Conservation (phyloP, 2,329 filamentous ascomycete genomes). For the Dichotomopilus funicola region DNA sequence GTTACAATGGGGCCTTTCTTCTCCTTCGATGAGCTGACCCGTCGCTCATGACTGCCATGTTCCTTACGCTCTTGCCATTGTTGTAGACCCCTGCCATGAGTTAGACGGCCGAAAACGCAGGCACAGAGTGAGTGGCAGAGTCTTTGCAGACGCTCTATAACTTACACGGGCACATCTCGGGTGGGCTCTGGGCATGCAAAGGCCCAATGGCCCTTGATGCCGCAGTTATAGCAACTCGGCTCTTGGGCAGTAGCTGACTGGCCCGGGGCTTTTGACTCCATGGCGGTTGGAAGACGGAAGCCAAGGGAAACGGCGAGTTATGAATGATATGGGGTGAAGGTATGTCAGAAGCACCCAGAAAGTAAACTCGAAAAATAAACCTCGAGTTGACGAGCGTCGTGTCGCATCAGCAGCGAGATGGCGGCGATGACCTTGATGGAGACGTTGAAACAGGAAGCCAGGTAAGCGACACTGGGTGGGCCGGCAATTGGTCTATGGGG, state of each 20-base stretch:
- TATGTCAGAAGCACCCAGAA: not conserved
- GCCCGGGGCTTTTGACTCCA: constrained; percentile 25
- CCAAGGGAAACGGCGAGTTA: not conserved
- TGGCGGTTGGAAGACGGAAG: constrained; percentile 1
- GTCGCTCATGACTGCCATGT: constrained; percentile 15
- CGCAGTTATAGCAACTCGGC: constrained; percentile 49
- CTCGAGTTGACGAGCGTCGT: not conserved
- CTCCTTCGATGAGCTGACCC: constrained; percentile 21
- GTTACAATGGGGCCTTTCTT: constrained; percentile 34
- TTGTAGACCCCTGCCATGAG: constrained; percentile 19
- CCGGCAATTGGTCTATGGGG: no score
- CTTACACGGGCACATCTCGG: constrained; percentile 45
- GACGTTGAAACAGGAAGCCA: not conserved
- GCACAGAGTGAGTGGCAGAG: not conserved
- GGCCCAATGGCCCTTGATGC: constrained; percentile 44
- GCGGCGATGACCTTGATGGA: not conserved
- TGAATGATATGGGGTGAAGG: no score
- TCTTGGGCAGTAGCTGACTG: constrained; percentile 26
- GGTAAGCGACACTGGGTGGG: no score
- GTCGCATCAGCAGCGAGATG: not conserved
- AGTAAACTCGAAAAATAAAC: not conserved
- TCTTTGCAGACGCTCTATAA: constrained; percentile 18
- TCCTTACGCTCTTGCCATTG: constrained; percentile 22
- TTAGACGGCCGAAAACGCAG: constrained; percentile 5
- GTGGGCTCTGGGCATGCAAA: constrained; percentile 48